Conservation (phyloP, 1,284 basidiomycete species). For the Marasmius fiardii region DNA sequence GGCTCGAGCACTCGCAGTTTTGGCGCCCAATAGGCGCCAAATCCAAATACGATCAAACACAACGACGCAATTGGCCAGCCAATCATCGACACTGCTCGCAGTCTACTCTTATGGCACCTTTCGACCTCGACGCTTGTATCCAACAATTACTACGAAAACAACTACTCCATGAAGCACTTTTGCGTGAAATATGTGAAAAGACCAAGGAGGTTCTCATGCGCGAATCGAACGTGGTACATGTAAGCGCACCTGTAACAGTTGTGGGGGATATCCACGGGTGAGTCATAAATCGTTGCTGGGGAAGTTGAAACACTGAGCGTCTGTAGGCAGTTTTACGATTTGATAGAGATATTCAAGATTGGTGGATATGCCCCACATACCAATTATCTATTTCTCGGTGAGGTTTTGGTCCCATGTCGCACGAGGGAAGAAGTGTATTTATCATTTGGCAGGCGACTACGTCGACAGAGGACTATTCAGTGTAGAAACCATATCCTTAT, state of each 20-base stretch:
- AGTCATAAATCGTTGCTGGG: constrained; percentile 29
- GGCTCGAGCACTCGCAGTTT: too few species aligned
- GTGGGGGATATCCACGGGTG: constrained; percentile 99
- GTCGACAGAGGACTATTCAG: constrained; percentile 97
- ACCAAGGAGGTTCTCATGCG: constrained; percentile 98
- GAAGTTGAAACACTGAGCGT: not conserved
- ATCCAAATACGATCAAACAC: constrained; percentile 37
- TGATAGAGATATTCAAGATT: constrained; percentile 98
- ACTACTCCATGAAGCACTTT: constrained; percentile 85
- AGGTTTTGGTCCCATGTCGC: constrained; percentile 26
- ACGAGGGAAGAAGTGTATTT: constrained; percentile 9
- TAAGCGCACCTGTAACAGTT: constrained; percentile 97
- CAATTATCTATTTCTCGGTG: constrained; percentile 96
- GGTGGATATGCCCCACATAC: constrained; percentile 96
- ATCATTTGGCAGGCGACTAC: constrained; percentile 82
- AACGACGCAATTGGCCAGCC: constrained; percentile 14
- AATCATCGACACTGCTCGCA: constrained; percentile 14
- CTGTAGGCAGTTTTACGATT: constrained; percentile 94
- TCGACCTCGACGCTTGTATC: constrained; percentile 95
- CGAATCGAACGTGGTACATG: constrained; percentile 98
- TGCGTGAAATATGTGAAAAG: constrained; percentile 97
- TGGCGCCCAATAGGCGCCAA: not conserved
- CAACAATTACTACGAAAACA: constrained; percentile 88
- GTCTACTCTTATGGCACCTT: constrained; percentile 94
- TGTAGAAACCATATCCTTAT: constrained; percentile 96